Conservation (phyloP, 1,284 basidiomycete genomes). For the Cerioporus squamosus region DNA sequence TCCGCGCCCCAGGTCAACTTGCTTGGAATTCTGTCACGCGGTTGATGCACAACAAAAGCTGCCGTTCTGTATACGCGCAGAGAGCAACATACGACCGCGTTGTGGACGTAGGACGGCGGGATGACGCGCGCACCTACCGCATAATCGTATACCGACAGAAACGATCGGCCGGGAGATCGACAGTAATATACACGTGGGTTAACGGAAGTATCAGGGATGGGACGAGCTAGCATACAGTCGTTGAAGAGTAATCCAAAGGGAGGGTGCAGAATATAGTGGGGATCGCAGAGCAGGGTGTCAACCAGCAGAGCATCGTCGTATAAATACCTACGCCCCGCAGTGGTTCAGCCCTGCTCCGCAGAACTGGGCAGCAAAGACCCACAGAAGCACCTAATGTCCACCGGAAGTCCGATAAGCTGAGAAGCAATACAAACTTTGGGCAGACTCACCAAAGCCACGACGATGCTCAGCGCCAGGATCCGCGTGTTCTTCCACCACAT, state of each 20-base stretch:
- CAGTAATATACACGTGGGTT: conserved; percentile 19
- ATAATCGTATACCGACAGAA: not conserved
- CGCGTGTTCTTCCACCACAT: conserved; percentile 98
- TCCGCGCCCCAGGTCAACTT: not conserved
- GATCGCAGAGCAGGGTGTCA: not conserved
- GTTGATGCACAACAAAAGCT: too few species aligned
- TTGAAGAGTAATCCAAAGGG: not conserved
- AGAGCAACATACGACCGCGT: not conserved
- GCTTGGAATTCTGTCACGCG: too few species aligned
- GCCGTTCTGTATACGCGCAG: too few species aligned
- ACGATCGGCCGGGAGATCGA: conserved; percentile 10
- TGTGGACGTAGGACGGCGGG: not conserved
- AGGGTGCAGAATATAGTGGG: not conserved
- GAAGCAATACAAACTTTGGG: conserved; percentile 8
- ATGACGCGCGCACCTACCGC: conserved; percentile 1
- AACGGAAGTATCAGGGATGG: not conserved
- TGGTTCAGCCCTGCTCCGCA: conserved; percentile 81
- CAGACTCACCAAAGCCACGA: conserved; percentile 78
- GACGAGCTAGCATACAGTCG: conserved; percentile 14
- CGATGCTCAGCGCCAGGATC: conserved; percentile 70
- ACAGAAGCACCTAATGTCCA: conserved; percentile 65
- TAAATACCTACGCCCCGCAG: conserved; percentile 47
- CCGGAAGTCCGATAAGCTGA: conserved; percentile 16
- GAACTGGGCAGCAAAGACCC: conserved; percentile 83
- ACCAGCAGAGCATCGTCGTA: not conserved